Base-by-base conservation (phyloP, 805 yeast genomes). In the Metschnikowia continentalis region DNA sequence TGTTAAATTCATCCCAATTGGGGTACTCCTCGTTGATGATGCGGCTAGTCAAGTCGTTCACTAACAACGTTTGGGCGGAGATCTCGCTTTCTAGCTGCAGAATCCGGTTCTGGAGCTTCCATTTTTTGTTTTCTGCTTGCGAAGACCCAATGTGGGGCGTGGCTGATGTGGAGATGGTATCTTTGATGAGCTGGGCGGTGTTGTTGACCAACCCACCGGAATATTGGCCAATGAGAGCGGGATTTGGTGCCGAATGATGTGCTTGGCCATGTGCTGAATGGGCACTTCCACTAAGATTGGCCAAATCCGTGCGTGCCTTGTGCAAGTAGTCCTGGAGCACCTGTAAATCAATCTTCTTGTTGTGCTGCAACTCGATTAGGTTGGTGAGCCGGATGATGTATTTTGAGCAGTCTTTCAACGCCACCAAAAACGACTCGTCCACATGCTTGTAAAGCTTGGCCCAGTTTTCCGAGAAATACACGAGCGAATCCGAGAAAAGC, bases 301-400 rank as follows among this genome's bases (percentile, higher is more conserved):
- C 79, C 58, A 83, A 82, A 58, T 92, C 98, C 37, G 72, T 71
- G 45, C 79, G 76, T 0, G 96, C 83, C 61, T 88, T 86, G 38
- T 77, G 75, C 50, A 90, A 71, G 68, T 92, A 92, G 49, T 87
- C 95, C 37, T 82, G 80, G 41, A 92, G 73, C 47, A 88, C 95
- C 63, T 94, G 97, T 61, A 86, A 84, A 65, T 92, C 99, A 26
- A 92, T 80, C 60, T 88, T 91, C 66, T 91, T 91, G 63, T 90
- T 90, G 62, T 92, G 98, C 57, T 92, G 90, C 50, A 88, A 76
- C 62, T 86, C 90, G 48, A 94, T 79, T 52, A 92, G 71, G 54
- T 78, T 81, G 61, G 75, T 69, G 43, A 74, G 63, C 32, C 72
- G 65, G 5, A 74, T 62, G 44, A 74, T 72, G 53, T 72, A 94